Conservation (phyloP, 805 yeast genomes). For the Ogataea degrootiae region DNA sequence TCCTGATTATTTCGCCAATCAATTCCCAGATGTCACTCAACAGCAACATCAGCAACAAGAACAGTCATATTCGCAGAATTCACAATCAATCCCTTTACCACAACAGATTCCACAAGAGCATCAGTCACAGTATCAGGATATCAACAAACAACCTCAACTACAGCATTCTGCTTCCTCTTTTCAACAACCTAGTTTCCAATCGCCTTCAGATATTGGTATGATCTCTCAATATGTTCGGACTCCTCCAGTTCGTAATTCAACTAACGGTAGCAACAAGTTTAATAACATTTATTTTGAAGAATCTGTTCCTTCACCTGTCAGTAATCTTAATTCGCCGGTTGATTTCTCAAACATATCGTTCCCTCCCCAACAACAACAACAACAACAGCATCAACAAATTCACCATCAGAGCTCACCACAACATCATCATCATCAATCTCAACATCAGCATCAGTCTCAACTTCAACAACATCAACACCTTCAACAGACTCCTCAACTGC, state of each 20-base stretch:
- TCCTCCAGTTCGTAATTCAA: background rate
- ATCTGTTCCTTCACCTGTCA: background rate
- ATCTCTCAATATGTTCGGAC: background rate
- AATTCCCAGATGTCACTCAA: background rate
- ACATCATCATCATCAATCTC: background rate
- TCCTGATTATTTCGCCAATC: conserved; percentile 6
- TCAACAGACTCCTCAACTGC: too few relatives aligned
- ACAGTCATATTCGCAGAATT: background rate
- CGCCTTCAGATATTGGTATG: too few relatives aligned
- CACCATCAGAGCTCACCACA: background rate
- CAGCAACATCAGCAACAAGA: background rate
- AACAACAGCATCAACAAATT: background rate
- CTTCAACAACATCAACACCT: too few relatives aligned
- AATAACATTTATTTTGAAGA: background rate
- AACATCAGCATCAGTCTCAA: background rate
- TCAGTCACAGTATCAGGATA: too few relatives aligned
- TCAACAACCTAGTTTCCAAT: too few relatives aligned
- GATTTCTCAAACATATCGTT: background rate
- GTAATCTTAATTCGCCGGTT: background rate
- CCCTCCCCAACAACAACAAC: background rate
- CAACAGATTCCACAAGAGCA: background rate
- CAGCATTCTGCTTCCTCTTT: too few relatives aligned
- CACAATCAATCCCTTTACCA: too few relatives aligned
- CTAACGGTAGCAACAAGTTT: background rate
- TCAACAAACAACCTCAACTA: too few relatives aligned